Evolutionary conservation across 768 basidiomycete genomes (phyloP).

Genomic region (Tricholoma furcatifolium): DNA sequence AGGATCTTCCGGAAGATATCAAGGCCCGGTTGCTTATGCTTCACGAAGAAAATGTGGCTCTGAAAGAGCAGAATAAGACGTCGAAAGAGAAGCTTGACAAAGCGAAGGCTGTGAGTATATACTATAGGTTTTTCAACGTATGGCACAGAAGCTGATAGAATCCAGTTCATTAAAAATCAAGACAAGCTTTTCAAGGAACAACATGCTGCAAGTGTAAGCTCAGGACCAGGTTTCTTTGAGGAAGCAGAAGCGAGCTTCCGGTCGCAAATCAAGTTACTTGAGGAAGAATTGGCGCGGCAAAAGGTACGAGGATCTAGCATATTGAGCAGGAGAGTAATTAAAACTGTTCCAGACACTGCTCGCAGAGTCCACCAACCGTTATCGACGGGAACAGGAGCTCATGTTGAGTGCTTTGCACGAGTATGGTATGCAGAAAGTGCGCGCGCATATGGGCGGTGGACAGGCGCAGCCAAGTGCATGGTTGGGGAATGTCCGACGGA

Average conservation of each 20-base stretch:
- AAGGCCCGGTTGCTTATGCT: constrained; percentile 70
- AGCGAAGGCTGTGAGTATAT: constrained; percentile 60
- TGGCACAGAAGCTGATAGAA: not conserved
- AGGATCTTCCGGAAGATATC: constrained; percentile 80
- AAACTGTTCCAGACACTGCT: constrained; percentile 39
- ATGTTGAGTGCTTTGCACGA: constrained; percentile 78
- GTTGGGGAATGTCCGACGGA: constrained; percentile 65
- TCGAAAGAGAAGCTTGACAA: constrained; percentile 76
- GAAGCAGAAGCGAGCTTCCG: constrained; percentile 70
- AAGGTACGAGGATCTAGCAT: constrained; percentile 37
- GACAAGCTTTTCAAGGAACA: constrained; percentile 88
- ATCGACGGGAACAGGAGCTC: constrained; percentile 75
- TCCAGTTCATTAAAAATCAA: constrained; percentile 90
- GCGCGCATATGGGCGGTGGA: constrained; percentile 55
- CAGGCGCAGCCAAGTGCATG: constrained; percentile 61
- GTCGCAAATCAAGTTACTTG: constrained; percentile 61
- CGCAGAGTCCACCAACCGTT: constrained; percentile 56
- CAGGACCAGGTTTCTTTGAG: constrained; percentile 56
- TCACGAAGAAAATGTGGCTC: constrained; percentile 72
- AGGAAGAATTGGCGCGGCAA: constrained; percentile 59
- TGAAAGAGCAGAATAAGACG: constrained; percentile 72
- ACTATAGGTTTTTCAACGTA: too few species aligned
- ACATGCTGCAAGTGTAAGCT: constrained; percentile 54
- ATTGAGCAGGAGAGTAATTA: not conserved
- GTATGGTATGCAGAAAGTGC: constrained; percentile 61